A percentile compares a stretch with the other conserved stretches of the same genome.
phyloP scores from a whole-genome alignment of 1,284 basidiomycete genomes.

The Abortiporus biennis region DNA sequence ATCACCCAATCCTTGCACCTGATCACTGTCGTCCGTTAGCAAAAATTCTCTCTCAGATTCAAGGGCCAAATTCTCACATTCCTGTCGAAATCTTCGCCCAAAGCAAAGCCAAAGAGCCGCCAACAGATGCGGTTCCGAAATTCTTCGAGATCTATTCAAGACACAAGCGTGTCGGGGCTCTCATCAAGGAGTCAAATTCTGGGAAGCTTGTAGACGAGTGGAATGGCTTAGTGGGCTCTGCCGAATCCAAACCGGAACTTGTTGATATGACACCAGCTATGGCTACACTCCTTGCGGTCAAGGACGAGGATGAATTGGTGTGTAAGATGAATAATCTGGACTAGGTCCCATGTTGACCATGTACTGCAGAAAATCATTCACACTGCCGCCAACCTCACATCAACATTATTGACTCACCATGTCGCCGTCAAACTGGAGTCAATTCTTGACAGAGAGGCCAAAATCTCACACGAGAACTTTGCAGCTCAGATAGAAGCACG shows the following conservation, averaged over 20 bases:
- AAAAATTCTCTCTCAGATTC: conserved; percentile 69
- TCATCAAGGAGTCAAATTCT: conserved; percentile 72
- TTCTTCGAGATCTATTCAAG: conserved; percentile 54
- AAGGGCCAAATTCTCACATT: conserved; percentile 45
- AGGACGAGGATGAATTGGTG: conserved; percentile 90
- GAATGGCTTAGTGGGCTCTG: conserved; percentile 53
- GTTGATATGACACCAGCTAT: conserved; percentile 77
- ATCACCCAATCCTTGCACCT: conserved; percentile 7
- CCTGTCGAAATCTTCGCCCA: conserved; percentile 64
- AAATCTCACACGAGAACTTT: conserved; percentile 85
- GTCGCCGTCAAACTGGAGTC: conserved; percentile 86
- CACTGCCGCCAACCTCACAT: conserved; percentile 75
- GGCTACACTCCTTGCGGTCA: conserved; percentile 77
- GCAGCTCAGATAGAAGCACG: conserved; percentile 81
- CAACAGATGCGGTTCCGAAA: conserved; percentile 61
- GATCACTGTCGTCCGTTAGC: conserved; percentile 35
- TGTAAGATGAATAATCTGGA: conserved; percentile 22
- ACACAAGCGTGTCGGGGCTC: conserved; percentile 57
- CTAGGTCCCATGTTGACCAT: not conserved
- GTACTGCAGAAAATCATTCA: conserved; percentile 67
- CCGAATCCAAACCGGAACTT: conserved; percentile 60
- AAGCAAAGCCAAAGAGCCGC: conserved; percentile 68
- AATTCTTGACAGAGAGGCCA: conserved; percentile 88
- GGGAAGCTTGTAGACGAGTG: conserved; percentile 83
- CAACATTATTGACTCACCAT: conserved; percentile 82